Evolutionary conservation across 1,139 yeast genomes (phyloP).

Genomic region (Nakaseomyces bracarensis): DNA sequence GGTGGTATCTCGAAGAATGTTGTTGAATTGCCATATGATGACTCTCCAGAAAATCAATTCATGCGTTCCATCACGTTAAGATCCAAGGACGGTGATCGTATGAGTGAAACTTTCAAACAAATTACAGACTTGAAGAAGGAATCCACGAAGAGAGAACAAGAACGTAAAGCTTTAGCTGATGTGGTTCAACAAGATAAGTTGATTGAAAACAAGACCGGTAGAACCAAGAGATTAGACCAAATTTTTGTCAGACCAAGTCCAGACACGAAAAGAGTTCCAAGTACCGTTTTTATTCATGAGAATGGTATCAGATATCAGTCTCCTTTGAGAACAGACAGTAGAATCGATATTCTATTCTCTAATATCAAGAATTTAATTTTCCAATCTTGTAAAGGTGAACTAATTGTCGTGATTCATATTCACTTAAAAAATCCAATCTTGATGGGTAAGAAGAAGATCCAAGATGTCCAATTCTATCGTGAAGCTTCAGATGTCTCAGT

Average conservation of each 20-base stretch:
- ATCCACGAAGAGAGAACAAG: conserved; percentile 82
- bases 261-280: conserved; percentile 90
- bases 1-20: conserved; percentile 63
- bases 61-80: conserved; percentile 82
- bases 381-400: conserved; percentile 93
- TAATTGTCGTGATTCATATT: conserved; percentile 86
- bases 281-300: conserved; percentile 84
- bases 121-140: conserved; percentile 90
- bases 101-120: conserved; percentile 83
- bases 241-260: conserved; percentile 94
- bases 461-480: conserved; percentile 90
- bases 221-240: conserved; percentile 80
- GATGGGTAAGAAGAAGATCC: conserved; percentile 93
- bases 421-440: conserved; percentile 88
- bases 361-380: conserved; percentile 89
- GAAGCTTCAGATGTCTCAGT: conserved; percentile 95
- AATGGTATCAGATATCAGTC: conserved; percentile 94
- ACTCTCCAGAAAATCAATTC: conserved; percentile 75
- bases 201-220: conserved; percentile 66
- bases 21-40: conserved; percentile 84
- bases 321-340: conserved; percentile 70
- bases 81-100: conserved; percentile 84
- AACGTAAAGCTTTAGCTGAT: conserved; percentile 87
- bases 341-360: conserved; percentile 78
- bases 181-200: conserved; percentile 88